phyloP scores from a whole-genome alignment of 208 protist genomes.

The Leishmania tropica region DNA sequence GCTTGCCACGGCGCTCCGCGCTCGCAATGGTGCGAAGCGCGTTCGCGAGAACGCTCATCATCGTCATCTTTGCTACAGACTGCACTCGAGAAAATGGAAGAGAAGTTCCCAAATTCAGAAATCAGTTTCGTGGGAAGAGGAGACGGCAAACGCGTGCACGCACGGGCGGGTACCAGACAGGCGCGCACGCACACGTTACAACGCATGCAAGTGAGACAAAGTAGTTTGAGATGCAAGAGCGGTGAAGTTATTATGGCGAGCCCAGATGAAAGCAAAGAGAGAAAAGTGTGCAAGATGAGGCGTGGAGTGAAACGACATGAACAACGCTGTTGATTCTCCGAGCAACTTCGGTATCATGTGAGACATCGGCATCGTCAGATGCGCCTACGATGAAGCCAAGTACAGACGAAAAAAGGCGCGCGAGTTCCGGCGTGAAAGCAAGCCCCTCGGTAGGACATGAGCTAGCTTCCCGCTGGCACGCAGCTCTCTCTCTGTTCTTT shows the following conservation, averaged over 20 bases:
- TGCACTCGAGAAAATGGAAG: not conserved
- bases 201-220: not conserved
- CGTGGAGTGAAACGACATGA: not conserved
- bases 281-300: not conserved
- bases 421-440: not conserved
- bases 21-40: conserved; percentile 98
- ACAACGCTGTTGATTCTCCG: not conserved
- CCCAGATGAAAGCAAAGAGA: not conserved
- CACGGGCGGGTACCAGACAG: not conserved
- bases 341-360: not conserved
- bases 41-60: conserved; percentile 99
- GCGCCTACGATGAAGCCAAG: not conserved
- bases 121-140: not conserved
- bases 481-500: not conserved
- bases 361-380: not conserved
- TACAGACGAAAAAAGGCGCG: not conserved
- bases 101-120: not conserved
- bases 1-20: conserved; percentile 99
- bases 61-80: conserved; percentile 95
- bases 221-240: not conserved
- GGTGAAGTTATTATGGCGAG: not conserved
- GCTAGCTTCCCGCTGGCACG: not conserved
- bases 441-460: not conserved
- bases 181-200: not conserved
- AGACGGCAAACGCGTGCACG: not conserved